Evolutionary conservation across 805 yeast species (phyloP), one percentile per base, ranked within the genome.

Genomic region (Ogataea trehalophila): DNA sequence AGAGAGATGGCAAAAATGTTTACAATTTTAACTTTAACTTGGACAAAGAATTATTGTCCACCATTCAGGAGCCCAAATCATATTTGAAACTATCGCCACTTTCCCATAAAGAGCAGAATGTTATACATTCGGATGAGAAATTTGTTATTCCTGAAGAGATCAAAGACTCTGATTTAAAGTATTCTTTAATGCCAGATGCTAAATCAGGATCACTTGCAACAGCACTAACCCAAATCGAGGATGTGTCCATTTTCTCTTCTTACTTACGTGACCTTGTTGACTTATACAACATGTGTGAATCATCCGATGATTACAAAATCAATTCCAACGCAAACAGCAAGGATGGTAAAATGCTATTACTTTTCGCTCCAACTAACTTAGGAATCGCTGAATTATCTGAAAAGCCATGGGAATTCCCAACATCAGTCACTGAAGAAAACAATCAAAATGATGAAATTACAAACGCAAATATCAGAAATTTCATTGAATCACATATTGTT

Each of bases 381-480:
- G 91, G 88, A 4, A 70, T 88, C 49, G 67, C 67, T 33, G 66
- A 71, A 2, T 59, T 83, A 42, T 13, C 64, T 4, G 47, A 62
- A 46, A 88, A 87, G 62, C 96, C 96, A 18, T 89, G 95, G 96
- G 83, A 84, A 60, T 88, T 84, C 63, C 95, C 95, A 0, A 62
- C 59, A 7, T 57, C 70, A 5, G 69, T 79, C 15, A 71, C 70
- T 20, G 71, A 68, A 6, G 68, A 63, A 33, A 57, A 73, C 35
- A 61, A 63, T 42, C 70, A 72, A 20, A 73, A 75, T 40, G 89
- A 83, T 46, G 63, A 68, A 31, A 67, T 74, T 0, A 74, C 81
- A 5, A 61, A 68, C 18, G 58, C 68, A 15, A 88, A 88, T 62
- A 64, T 84, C 34, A 63, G 73, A 45, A 69, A 70, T 49, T 88